A percentile compares a stretch with the other conserved stretches of the same genome.
Evolutionary conservation across 73 alveolate genomes (phyloP).

Genomic region (Tetrahymena borealis): DNA sequence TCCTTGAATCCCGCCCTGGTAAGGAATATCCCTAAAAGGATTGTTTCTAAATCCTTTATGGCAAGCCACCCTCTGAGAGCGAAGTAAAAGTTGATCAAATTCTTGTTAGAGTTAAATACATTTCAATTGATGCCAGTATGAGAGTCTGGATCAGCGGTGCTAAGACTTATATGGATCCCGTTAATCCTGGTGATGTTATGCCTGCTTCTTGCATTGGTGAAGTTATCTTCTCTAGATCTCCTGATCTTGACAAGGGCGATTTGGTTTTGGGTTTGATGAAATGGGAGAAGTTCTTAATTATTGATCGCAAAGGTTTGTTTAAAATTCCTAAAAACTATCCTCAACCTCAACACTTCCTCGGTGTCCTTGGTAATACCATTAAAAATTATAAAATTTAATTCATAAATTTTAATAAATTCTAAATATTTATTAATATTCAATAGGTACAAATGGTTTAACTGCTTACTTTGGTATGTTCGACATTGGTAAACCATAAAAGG

Average conservation of each 20-base stretch:
- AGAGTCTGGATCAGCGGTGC: conserved; percentile 49
- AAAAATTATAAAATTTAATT: not conserved
- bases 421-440: not conserved
- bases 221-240: conserved; percentile 28
- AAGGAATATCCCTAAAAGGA: conserved; percentile 1
- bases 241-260: conserved; percentile 32
- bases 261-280: conserved; percentile 19
- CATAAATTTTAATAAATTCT: not conserved
- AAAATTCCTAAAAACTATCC: not conserved
- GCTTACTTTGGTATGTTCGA: conserved; percentile 42
- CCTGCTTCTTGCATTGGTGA: conserved; percentile 18
- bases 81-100: conserved; percentile 33
- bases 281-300: conserved; percentile 8
- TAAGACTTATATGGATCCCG: conserved; percentile 39
- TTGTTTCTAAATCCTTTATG: not conserved
- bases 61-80: conserved; percentile 2
- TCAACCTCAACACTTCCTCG: not conserved
- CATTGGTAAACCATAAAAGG: conserved; percentile 49
- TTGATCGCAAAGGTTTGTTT: not conserved
- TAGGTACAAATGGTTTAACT: conserved; percentile 37
- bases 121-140: conserved; percentile 45
- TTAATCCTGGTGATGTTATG: conserved; percentile 36
- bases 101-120: conserved; percentile 9
- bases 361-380: not conserved
- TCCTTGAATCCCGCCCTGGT: not conserved